phyloP scores from a whole-genome alignment of 2,329 filamentous ascomycete genomes.

The Colletotrichum chrysophilum region DNA sequence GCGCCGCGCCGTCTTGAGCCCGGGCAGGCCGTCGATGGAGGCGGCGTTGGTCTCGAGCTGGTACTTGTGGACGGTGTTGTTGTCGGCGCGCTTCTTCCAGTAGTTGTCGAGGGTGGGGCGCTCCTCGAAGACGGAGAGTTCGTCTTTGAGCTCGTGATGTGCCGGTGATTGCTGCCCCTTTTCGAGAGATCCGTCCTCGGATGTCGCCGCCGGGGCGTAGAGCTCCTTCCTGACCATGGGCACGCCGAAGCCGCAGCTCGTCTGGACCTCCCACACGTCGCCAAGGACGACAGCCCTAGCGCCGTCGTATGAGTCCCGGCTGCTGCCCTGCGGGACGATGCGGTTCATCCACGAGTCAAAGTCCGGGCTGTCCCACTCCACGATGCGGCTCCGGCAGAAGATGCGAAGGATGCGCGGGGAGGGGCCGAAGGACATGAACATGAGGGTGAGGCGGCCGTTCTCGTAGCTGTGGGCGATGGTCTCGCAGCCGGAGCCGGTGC shows the following conservation, averaged over 20 bases:
- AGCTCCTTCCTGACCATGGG: constrained; percentile 53
- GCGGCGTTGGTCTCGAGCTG: constrained; percentile 58
- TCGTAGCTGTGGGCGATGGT: constrained; percentile 79
- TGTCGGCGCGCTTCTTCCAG: constrained; percentile 52
- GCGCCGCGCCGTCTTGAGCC: constrained; percentile 57
- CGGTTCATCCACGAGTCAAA: constrained; percentile 54
- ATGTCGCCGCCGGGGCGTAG: constrained; percentile 32
- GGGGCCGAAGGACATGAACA: constrained; percentile 72
- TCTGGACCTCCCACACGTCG: constrained; percentile 70
- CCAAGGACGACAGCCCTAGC: constrained; percentile 66
- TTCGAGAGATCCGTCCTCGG: constrained; percentile 19
- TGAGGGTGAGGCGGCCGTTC: constrained; percentile 75
- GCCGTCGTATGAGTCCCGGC: constrained; percentile 43
- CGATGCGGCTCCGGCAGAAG: constrained; percentile 63
- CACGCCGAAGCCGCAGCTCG: constrained; percentile 70
- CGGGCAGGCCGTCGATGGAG: constrained; percentile 65
- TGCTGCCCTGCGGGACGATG: constrained; percentile 36
- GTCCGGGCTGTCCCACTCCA: constrained; percentile 62
- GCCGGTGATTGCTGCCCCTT: constrained; percentile 21
- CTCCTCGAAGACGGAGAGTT: constrained; percentile 52
- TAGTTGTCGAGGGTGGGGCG: constrained; percentile 61
- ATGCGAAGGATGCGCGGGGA: constrained; percentile 67
- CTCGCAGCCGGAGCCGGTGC: constrained; percentile 77
- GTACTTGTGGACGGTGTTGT: constrained; percentile 58
- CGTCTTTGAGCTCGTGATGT: constrained; percentile 23